phyloP scores from a whole-genome alignment of 2,329 filamentous ascomycete species.

The Cercospora sesami region DNA sequence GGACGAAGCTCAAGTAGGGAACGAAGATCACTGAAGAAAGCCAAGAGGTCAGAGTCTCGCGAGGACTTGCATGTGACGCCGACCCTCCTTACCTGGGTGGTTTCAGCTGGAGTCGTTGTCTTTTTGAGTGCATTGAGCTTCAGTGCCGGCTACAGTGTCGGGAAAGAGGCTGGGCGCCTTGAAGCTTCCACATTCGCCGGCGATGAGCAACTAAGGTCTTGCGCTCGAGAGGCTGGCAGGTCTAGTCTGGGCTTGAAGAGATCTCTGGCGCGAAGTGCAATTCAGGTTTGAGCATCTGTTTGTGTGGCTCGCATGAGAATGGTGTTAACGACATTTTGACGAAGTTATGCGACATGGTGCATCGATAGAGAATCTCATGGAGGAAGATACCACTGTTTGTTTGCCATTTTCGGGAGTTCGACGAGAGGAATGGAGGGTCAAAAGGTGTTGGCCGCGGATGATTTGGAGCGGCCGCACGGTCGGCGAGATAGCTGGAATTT shows the following conservation, averaged over 20 bases:
- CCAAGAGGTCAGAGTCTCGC: slow-evolving; percentile 36
- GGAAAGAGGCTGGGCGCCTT: slow-evolving; percentile 48
- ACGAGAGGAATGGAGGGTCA: not conserved
- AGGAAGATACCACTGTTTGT: slow-evolving; percentile 2
- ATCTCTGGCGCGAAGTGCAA: slow-evolving; percentile 35
- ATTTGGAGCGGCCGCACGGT: not conserved
- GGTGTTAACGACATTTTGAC: slow-evolving; percentile 2
- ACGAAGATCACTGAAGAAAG: slow-evolving; percentile 48
- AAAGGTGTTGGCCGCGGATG: not conserved
- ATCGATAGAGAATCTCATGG: slow-evolving; percentile 1
- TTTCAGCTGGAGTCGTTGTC: slow-evolving; percentile 64
- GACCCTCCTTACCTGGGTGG: slow-evolving; percentile 65
- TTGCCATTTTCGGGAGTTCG: not conserved
- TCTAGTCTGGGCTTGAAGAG: slow-evolving; percentile 38
- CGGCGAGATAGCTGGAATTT: not conserved
- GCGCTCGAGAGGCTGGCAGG: slow-evolving; percentile 38
- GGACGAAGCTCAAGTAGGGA: slow-evolving; percentile 47
- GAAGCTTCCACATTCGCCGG: slow-evolving; percentile 26
- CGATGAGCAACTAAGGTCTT: slow-evolving; percentile 31
- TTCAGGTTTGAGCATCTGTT: slow-evolving; percentile 31
- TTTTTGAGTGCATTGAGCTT: slow-evolving; percentile 65
- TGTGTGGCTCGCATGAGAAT: not conserved
- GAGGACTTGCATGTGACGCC: slow-evolving; percentile 51
- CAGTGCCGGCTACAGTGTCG: slow-evolving; percentile 63
- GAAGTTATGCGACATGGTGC: slow-evolving; percentile 1